Evolutionary conservation across 306 rosid genomes (phyloP).

Genomic region (Cicer judaicum): DNA sequence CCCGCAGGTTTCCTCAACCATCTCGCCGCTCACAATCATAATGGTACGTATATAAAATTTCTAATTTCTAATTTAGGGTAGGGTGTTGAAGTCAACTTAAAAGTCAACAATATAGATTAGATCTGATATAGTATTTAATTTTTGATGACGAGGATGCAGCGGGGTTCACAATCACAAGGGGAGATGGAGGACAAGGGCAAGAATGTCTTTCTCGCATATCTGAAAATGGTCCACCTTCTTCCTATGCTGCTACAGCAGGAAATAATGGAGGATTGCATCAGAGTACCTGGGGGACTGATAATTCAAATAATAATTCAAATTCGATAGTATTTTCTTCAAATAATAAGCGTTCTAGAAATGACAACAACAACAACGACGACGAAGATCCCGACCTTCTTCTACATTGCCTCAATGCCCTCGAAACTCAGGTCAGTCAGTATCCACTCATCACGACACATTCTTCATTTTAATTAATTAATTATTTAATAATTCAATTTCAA

Average conservation of each 20-base stretch:
- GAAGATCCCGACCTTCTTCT: slow-evolving; percentile 65
- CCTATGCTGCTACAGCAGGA: not conserved
- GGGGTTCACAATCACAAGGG: slow-evolving; percentile 74
- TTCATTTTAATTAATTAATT: not conserved
- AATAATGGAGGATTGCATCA: not conserved
- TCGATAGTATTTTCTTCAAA: slow-evolving; percentile 69
- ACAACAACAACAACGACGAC: too few species aligned
- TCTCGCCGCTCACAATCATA: slow-evolving; percentile 41
- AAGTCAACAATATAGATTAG: too few species aligned
- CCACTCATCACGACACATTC: not conserved
- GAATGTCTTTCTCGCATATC: slow-evolving; percentile 66
- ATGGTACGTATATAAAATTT: not conserved
- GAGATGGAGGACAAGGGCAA: slow-evolving; percentile 53
- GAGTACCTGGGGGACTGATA: slow-evolving; percentile 1
- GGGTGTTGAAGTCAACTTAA: too few species aligned
- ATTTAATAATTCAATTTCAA: not conserved
- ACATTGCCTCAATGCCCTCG: slow-evolving; percentile 61
- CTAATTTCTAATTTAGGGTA: too few species aligned
- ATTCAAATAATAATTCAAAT: slow-evolving; percentile 42
- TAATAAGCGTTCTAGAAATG: slow-evolving; percentile 60
- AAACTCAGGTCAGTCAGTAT: slow-evolving; percentile 64
- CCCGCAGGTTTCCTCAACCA: slow-evolving; percentile 86
- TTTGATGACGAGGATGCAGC: slow-evolving; percentile 15
- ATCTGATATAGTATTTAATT: too few species aligned
- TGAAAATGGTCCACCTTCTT: slow-evolving; percentile 45